Evolutionary conservation across 306 rosid genomes (phyloP), one percentile per base, ranked within the genome.

Genomic region (Sesbania bispinosa): DNA sequence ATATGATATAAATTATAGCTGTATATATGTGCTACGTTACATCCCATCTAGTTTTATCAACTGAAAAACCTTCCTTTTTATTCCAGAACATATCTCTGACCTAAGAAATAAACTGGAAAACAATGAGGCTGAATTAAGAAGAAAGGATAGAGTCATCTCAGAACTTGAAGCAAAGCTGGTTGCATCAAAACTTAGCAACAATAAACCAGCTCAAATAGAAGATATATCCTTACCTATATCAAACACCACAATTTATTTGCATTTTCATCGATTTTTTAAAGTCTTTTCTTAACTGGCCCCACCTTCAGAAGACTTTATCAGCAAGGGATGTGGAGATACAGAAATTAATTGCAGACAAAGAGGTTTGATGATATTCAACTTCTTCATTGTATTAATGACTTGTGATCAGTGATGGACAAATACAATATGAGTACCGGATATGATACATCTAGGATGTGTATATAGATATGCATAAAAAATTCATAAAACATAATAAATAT

Each of bases 91-190:
- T 79, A 85, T 89, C 14, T 47, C 69, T 54, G 81, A 79, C 79
- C 83, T 81, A 73, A 87, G 88, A 70, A 81, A 71, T 43, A 81
- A 78, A 76, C 68, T 81, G 80, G 83, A 73, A 71, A 68, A 42
- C 73, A 67, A 54, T 5, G 90, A 84, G 80, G 87, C 80, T 33
- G 89, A 82, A 75, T 55, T 82, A 43, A 77, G 67, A 71, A 79
- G 85, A 73, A 92, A 87, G 81, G 86, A 86, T 69, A 82, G 58
- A 66, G 64, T 79, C 77, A 87, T 92, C 76, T 85, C 80, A 54
- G 92, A 89, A 76, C 91, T 92, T 76, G 87, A 82, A 76, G 95
- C 84, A 42, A 80, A 80, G 60, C 78, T 84, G 26, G 92, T 82
- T 38, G 86, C 71, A 23, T 84, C 64, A 75, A 84, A 79, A 77